A percentile compares a stretch with the other conserved stretches of the same genome.
These are phyloP conservation scores for Globisporangium nagaii DNA, from an alignment of 352 stramenopile species.

Conservation along the genomic window DNA sequence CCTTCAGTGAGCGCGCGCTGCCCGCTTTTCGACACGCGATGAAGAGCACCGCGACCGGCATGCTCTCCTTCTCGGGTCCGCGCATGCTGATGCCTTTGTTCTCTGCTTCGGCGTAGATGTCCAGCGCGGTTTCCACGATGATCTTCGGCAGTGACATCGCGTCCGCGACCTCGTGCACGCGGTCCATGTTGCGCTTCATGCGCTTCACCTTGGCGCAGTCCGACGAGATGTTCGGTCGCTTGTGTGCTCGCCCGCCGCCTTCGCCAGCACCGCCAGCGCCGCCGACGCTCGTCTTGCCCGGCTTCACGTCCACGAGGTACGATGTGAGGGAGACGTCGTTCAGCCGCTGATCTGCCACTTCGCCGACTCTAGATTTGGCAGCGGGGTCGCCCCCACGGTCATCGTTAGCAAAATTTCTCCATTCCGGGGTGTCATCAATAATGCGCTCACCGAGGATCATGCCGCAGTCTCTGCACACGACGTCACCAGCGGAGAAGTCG, in stretches of 20 bases:
- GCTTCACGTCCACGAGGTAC: conserved; percentile 59
- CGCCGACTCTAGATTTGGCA: conserved; percentile 79
- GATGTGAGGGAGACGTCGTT: conserved; percentile 58
- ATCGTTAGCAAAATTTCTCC: conserved; percentile 86
- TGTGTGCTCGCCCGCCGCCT: conserved; percentile 30
- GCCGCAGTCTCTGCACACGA: conserved; percentile 76
- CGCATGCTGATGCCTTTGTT: conserved; percentile 60
- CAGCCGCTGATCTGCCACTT: conserved; percentile 54
- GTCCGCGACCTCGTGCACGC: conserved; percentile 66
- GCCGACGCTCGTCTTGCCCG: conserved; percentile 16
- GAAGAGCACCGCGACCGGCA: conserved; percentile 62
- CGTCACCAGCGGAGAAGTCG: conserved; percentile 72
- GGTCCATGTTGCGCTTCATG: conserved; percentile 63
- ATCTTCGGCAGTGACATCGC: conserved; percentile 58
- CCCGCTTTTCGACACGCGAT: conserved; percentile 65
- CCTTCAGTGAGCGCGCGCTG: conserved; percentile 65
- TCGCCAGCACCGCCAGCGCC: conserved; percentile 7
- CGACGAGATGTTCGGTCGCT: conserved; percentile 51
- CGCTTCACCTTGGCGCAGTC: conserved; percentile 54
- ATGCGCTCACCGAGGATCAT: conserved; percentile 86
- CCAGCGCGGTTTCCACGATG: conserved; percentile 65
- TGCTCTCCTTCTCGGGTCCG: conserved; percentile 59
- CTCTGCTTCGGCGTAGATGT: conserved; percentile 66
- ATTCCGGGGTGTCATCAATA: conserved; percentile 85
- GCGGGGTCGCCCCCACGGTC: conserved; percentile 69